Percentiles rank a stretch among this genome's conserved stretches.
Conservation (phyloP, 805 yeast genomes). For the Diddensiella transvaalensis region DNA sequence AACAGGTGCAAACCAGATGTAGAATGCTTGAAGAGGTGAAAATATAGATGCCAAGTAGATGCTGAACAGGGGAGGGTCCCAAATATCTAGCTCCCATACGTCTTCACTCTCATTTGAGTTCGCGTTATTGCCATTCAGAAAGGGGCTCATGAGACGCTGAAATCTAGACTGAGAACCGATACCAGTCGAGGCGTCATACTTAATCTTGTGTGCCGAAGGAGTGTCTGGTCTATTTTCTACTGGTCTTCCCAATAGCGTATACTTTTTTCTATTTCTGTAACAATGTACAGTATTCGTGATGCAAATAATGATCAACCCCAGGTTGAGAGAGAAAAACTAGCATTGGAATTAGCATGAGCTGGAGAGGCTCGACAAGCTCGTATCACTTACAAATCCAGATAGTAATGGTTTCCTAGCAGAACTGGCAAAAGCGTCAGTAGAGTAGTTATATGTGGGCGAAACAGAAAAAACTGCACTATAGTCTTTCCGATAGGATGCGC, state of each 20-base stretch:
- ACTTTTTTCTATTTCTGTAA: constrained; percentile 14
- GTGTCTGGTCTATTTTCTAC: constrained; percentile 24
- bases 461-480: constrained; percentile 4
- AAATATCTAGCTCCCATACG: constrained; percentile 53
- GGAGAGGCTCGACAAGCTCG: neutral
- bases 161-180: neutral
- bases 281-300: constrained; percentile 18
- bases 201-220: constrained; percentile 23
- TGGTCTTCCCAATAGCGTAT: constrained; percentile 24
- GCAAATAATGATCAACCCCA: constrained; percentile 15
- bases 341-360: no score
- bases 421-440: constrained; percentile 2
- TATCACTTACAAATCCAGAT: constrained; percentile 4
- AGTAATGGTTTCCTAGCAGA: constrained; percentile 10
- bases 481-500: neutral
- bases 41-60: constrained; percentile 49
- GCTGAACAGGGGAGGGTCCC: constrained; percentile 64
- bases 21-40: constrained; percentile 53
- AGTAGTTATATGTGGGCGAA: constrained; percentile 11
- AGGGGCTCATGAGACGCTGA: neutral
- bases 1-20: constrained; percentile 40
- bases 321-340: constrained; percentile 8
- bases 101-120: constrained; percentile 15
- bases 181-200: constrained; percentile 3
- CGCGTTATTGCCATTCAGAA: neutral